These are phyloP conservation scores for Penicillium sp. DNA, from an alignment of 2,329 filamentous ascomycete genomes.

Conservation along the genomic window DNA sequence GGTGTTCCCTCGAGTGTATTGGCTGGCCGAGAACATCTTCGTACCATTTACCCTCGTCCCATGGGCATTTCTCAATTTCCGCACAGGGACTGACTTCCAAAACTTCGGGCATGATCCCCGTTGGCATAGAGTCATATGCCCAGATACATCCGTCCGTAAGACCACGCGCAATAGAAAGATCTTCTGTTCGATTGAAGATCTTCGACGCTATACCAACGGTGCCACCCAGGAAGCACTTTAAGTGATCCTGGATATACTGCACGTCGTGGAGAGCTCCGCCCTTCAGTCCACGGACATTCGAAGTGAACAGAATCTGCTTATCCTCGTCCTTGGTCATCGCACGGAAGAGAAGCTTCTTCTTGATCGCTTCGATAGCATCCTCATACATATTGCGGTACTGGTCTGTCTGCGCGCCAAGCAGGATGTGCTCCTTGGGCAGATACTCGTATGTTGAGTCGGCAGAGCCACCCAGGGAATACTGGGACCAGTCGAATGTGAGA, in stretches of 20 bases:
- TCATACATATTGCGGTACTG: slow-evolving; percentile 55
- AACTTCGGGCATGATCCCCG: slow-evolving; percentile 67
- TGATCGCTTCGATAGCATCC: slow-evolving; percentile 46
- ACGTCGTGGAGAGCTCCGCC: slow-evolving; percentile 28
- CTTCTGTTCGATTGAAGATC: slow-evolving; percentile 60
- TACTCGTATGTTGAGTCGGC: slow-evolving; percentile 59
- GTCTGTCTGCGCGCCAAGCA: slow-evolving; percentile 49
- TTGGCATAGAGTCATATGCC: slow-evolving; percentile 63
- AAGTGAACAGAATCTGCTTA: slow-evolving; percentile 49
- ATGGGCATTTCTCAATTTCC: slow-evolving; percentile 53
- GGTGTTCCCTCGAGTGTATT: slow-evolving; percentile 27
- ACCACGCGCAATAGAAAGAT: slow-evolving; percentile 62
- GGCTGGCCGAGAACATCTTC: slow-evolving; percentile 33
- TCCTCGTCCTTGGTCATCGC: slow-evolving; percentile 50
- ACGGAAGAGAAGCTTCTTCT: slow-evolving; percentile 51
- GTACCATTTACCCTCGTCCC: slow-evolving; percentile 57
- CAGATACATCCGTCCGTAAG: slow-evolving; percentile 67
- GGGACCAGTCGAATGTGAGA: slow-evolving; percentile 38
- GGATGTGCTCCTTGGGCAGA: slow-evolving; percentile 56
- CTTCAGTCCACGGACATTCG: slow-evolving; percentile 34
- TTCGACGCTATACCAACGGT: slow-evolving; percentile 67
- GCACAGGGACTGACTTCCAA: slow-evolving; percentile 60
- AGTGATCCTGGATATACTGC: slow-evolving; percentile 59
- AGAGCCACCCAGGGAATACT: slow-evolving; percentile 53
- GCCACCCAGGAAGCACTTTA: slow-evolving; percentile 66